Evolutionary conservation across 2,329 filamentous ascomycete species (phyloP), one percentile per base, ranked within the genome.

Genomic region (Fusarium vanettenii): DNA sequence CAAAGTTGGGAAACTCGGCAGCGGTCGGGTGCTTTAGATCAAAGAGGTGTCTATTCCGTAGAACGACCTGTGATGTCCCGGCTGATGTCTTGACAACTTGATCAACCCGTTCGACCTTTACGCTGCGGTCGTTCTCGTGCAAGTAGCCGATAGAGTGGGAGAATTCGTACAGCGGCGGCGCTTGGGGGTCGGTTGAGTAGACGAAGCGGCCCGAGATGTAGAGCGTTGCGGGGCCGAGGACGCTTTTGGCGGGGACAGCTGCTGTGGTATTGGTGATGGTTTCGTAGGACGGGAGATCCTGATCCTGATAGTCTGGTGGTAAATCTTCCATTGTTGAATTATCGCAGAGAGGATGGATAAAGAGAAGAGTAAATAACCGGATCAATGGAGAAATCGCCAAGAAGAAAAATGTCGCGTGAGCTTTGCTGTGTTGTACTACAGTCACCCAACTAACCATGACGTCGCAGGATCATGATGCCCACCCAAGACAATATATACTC

Each of bases 121-220:
- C 79, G 45, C 63, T 79, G 18, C 78, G 78, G 61, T 83, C 79
- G 16, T 77, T 75, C 41, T 83, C 80, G 35, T 76, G 76, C 11
- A 84, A 75, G 48, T 80, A 81, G 35, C 73, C 79, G 14, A 83
- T 75, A 7, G 78, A 78, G 64, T 83, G 81, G 1, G 83, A 83
- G 65, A 83, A 79, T 45, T 84, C 82, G 70, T 83, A 84, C 14
- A 82, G 73, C 1, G 82, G 80, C 35, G 79, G 77, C 18, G 78
- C 75, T 22, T 76, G 64, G 4, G 77, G 69, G 20, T 81, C 76
- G 48, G 73, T 72, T 1, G 80, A 79, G 77, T 82, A 79, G 69
- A 84, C 76, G 76, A 83, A 81, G 63, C 81, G 80, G 41, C 79
- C 80, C n/a, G 77, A 78, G 18, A 82, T 71, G 62, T 79, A 77